These are phyloP conservation scores for Helicostylum pulchrum DNA, from an alignment of 192 early-diverging fungal genomes.

Conservation along the genomic window DNA sequence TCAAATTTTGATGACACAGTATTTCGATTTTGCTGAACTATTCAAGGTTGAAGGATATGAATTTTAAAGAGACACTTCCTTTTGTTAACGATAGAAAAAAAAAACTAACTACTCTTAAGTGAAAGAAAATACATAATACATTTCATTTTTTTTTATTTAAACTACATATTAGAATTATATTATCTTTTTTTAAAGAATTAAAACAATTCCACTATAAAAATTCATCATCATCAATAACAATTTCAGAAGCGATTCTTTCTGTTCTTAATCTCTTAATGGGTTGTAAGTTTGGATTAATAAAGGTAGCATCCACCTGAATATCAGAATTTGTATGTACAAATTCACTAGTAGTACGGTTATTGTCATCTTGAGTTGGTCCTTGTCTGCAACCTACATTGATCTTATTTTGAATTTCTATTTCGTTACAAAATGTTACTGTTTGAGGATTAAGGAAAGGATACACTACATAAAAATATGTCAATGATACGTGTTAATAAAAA, in stretches of 20 bases:
- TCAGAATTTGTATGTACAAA: neutral
- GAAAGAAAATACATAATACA: too few relatives aligned
- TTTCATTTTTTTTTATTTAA: too few relatives aligned
- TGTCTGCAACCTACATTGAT: constrained; percentile 47
- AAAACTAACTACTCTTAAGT: too few relatives aligned
- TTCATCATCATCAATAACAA: constrained; percentile 12
- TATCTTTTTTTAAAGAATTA: too few relatives aligned
- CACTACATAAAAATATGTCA: constrained; percentile 26
- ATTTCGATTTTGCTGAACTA: constrained; percentile 64
- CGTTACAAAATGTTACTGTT: constrained; percentile 69
- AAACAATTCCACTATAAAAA: neutral
- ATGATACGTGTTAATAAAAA: neutral
- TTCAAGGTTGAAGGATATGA: constrained; percentile 71
- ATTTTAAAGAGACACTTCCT: constrained; percentile 41
- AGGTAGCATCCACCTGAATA: neutral
- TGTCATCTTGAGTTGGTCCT: neutral
- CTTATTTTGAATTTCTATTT: constrained; percentile 67
- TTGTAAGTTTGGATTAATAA: neutral
- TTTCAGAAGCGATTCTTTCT: constrained; percentile 1
- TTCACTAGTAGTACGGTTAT: neutral
- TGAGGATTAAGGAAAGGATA: constrained; percentile 77
- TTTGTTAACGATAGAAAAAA: too few relatives aligned
- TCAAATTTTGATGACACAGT: constrained; percentile 70
- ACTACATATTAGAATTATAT: too few relatives aligned
- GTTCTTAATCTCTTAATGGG: neutral